Conservation (phyloP, 768 basidiomycete species). For the Lanmaoa pseudosensibilis region DNA sequence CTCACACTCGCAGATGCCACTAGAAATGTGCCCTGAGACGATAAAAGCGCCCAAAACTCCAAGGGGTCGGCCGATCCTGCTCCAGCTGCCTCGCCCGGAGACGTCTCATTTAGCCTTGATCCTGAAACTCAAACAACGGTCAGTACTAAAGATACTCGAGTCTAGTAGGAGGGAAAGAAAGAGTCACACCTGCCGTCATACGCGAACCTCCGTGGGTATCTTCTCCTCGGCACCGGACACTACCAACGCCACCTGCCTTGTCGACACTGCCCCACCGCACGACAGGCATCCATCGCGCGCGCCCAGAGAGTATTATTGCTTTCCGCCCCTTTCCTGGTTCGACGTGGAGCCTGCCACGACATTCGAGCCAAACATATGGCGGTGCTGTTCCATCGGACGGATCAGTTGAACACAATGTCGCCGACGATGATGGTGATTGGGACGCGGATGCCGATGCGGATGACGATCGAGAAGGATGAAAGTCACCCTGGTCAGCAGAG, state of each 20-base stretch:
- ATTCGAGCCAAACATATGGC: constrained; percentile 86
- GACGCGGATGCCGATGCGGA: neutral
- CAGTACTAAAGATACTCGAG: neutral
- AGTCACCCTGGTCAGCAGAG: neutral
- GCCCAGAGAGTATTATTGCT: constrained; percentile 86
- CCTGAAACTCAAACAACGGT: constrained; percentile 2
- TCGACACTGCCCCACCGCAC: constrained; percentile 62
- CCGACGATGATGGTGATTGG: neutral
- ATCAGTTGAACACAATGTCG: neutral
- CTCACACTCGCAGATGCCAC: constrained; percentile 49
- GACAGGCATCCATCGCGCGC: constrained; percentile 64
- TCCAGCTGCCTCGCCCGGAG: neutral
- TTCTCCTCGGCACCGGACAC: neutral
- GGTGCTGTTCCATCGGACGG: constrained; percentile 19
- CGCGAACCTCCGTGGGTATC: neutral
- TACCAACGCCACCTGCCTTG: constrained; percentile 42
- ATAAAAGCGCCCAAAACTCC: constrained; percentile 58
- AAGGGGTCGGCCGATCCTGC: constrained; percentile 7
- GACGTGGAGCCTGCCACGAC: constrained; percentile 81
- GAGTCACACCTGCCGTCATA: constrained; percentile 24
- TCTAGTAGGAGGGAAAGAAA: neutral
- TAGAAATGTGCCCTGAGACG: constrained; percentile 46
- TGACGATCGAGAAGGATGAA: constrained; percentile 2
- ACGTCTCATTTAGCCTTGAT: neutral
- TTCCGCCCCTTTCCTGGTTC: constrained; percentile 95